These are phyloP conservation scores for Tubosaeta sp. DNA, from an alignment of 768 basidiomycete genomes.

Conservation along the genomic window DNA sequence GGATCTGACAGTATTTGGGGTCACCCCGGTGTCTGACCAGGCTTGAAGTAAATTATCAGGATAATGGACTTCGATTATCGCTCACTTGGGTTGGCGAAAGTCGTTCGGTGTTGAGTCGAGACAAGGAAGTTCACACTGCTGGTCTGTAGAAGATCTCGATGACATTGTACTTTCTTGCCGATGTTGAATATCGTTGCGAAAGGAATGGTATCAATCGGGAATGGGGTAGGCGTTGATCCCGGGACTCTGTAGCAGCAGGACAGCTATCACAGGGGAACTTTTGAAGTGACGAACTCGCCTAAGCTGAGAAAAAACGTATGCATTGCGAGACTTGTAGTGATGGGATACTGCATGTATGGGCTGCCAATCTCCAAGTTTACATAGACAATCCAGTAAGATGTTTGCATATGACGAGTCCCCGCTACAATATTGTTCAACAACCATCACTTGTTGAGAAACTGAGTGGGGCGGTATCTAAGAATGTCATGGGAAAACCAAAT, in stretches of 20 bases:
- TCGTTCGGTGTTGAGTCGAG: background rate
- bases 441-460: too few species aligned
- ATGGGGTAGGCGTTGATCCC: background rate
- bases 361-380: background rate
- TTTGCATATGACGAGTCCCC: background rate
- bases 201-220: background rate
- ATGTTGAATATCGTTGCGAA: too few species aligned
- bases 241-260: background rate
- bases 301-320: background rate
- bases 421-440: background rate
- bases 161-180: too few species aligned
- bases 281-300: background rate
- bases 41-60: background rate
- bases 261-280: background rate
- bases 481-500: too few species aligned
- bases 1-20: background rate
- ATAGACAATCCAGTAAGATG: background rate
- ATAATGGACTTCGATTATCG: background rate
- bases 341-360: background rate
- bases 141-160: too few species aligned
- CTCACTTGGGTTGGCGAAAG: background rate
- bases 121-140: background rate
- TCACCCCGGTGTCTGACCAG: too few species aligned
- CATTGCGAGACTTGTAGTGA: too few species aligned
- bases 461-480: too few species aligned